Evolutionary conservation across 2,329 filamentous ascomycete species (phyloP), one percentile per base, ranked within the genome.

Genomic region (Leptographium galeiforme): DNA sequence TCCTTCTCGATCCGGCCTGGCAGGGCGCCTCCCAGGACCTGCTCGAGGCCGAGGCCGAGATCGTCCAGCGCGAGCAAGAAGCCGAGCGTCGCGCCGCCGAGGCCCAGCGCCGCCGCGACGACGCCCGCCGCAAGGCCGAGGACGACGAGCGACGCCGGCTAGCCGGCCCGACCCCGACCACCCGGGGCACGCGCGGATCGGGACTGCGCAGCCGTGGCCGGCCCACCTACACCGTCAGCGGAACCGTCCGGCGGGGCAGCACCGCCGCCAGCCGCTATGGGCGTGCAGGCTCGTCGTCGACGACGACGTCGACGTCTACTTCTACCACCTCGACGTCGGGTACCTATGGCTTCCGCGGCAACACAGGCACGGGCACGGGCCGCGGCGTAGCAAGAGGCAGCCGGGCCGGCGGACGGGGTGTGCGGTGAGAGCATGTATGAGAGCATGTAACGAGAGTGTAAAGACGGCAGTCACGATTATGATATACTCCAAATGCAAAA

Each of bases 1-100:
- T 98, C 50, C 84, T 98, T 46, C 76, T 97, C 47, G 86, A 95
- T 63, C 87, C 89, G 2, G 75, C 81, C 55, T 98, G 91, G 89
- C 85, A 91, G 64, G 93, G 93, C 54, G 87, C 90, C 33, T 87
- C 81, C 6, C 82, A 90, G 63, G 93, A 98, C 68, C 69, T 95
- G 41, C 76, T 81, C n/a, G 89, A 97, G 67, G 84, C 82, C 52
- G 91, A 97, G 65, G 82, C 82, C 4, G 66, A 51, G 33, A 45
- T 34, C 7, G 4, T 25, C n/a, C 72, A 83, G 57, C 82, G 80
- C 62, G 85, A 87, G 63, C 84, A 89, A 61, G 88, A 86, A 47
- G 85, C 82, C 2, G 85, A 94, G 67, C 78, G 88, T 56, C 79
- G 81, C 50, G 85, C 84, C 47, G 78, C 78, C 3, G 90, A 95